These are phyloP conservation scores for Exophiala sp. DNA, from an alignment of 2,329 filamentous ascomycete species.

Conservation along the genomic window DNA sequence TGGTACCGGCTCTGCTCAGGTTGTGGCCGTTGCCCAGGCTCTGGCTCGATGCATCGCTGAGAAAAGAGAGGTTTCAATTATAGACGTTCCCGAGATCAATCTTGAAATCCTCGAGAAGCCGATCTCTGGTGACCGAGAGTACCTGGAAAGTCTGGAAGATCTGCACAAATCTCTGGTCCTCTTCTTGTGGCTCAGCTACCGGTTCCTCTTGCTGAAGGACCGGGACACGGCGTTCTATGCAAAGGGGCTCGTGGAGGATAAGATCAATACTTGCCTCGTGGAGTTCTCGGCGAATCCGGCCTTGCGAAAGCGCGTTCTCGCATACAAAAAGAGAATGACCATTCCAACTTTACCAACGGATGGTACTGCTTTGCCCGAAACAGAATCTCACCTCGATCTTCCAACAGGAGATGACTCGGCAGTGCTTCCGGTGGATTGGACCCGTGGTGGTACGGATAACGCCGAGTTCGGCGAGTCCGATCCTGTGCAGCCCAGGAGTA, in stretches of 20 bases:
- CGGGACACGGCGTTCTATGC: constrained; percentile 74
- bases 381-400: constrained; percentile 2
- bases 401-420: neutral
- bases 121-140: constrained; percentile 46
- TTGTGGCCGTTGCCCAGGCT: constrained; percentile 52
- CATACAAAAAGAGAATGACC: constrained; percentile 16
- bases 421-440: constrained; percentile 16
- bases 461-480: constrained; percentile 7
- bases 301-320: constrained; percentile 15
- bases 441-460: constrained; percentile 2
- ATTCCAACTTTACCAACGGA: constrained; percentile 8
- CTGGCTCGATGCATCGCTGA: constrained; percentile 68
- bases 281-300: constrained; percentile 50
- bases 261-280: constrained; percentile 63
- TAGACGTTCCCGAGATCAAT: constrained; percentile 67
- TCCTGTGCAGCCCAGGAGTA: neutral
- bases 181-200: constrained; percentile 91
- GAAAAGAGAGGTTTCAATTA: constrained; percentile 62
- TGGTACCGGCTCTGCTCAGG: constrained; percentile 19
- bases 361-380: neutral
- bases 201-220: constrained; percentile 75
- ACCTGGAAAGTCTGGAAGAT: constrained; percentile 67
- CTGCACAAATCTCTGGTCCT: constrained; percentile 79
- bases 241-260: constrained; percentile 71
- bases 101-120: constrained; percentile 68